phyloP scores from a whole-genome alignment of 2,329 filamentous ascomycete genomes.

The Pestalotiopsis sp. region DNA sequence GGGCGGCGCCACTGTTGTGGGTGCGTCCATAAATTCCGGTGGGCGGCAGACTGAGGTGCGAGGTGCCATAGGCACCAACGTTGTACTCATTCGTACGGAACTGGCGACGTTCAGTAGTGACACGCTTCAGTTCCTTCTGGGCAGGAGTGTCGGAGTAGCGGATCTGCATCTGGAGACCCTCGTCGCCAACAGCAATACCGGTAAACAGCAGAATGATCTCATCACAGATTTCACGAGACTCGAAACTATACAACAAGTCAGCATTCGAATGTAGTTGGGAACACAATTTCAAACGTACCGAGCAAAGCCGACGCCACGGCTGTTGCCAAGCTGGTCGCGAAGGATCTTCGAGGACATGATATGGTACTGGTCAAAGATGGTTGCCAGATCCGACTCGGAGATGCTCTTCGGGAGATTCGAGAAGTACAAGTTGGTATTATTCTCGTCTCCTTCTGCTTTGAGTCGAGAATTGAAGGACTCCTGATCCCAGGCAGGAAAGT shows the following conservation, averaged over 20 bases:
- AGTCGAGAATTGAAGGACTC: slow-evolving; percentile 98
- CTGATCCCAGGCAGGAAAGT: slow-evolving; percentile 45
- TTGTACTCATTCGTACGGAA: slow-evolving; percentile 97
- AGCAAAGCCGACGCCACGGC: slow-evolving; percentile 95
- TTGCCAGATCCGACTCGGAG: slow-evolving; percentile 83
- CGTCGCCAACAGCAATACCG: slow-evolving; percentile 74
- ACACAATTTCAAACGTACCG: slow-evolving; percentile 63
- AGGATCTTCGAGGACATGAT: slow-evolving; percentile 95
- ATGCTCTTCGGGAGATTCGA: slow-evolving; percentile 93
- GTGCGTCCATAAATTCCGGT: slow-evolving; percentile 32
- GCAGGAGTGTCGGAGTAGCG: slow-evolving; percentile 96
- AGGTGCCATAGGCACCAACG: slow-evolving; percentile 68
- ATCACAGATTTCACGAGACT: slow-evolving; percentile 85
- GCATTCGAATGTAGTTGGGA: neutral
- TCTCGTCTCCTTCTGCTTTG: slow-evolving; percentile 89
- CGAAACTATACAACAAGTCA: slow-evolving; percentile 64
- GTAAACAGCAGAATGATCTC: slow-evolving; percentile 87
- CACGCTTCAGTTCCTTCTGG: slow-evolving; percentile 94
- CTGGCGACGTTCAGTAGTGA: slow-evolving; percentile 91
- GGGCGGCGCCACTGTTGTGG: no score
- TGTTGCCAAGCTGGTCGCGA: slow-evolving; percentile 87
- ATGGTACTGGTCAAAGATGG: slow-evolving; percentile 77
- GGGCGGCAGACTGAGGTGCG: slow-evolving; percentile 59
- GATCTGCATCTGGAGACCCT: slow-evolving; percentile 85
- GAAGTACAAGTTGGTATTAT: slow-evolving; percentile 95